phyloP scores from a whole-genome alignment of 352 stramenopile species.

The Globisporangium acanthophoron region DNA sequence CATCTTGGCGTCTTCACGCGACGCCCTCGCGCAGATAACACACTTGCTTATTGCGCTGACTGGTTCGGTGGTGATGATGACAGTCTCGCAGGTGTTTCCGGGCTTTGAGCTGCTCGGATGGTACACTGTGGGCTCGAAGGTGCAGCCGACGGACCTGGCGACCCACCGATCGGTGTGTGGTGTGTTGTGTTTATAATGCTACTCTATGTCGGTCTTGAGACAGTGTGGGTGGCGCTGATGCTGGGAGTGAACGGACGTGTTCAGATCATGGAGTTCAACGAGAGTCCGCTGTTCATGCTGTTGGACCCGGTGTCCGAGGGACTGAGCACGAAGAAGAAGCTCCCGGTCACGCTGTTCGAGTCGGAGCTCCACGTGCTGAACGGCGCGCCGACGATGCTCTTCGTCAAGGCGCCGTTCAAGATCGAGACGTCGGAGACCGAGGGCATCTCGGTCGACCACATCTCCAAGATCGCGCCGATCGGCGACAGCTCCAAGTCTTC shows the following conservation, averaged over 20 bases:
- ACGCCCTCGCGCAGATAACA: neutral
- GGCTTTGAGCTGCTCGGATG: conserved; percentile 86
- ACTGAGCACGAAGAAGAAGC: conserved; percentile 77
- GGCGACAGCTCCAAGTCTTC: conserved; percentile 68
- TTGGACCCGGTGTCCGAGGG: conserved; percentile 59
- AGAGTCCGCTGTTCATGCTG: conserved; percentile 78
- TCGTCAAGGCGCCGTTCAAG: conserved; percentile 85
- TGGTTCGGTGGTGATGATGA: neutral
- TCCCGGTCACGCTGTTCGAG: conserved; percentile 84
- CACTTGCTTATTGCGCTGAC: neutral
- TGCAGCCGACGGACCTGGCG: conserved; percentile 60
- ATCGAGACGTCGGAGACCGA: conserved; percentile 86
- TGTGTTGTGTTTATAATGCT: neutral
- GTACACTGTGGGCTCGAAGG: conserved; percentile 81
- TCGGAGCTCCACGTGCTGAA: conserved; percentile 85
- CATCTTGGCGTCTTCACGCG: neutral
- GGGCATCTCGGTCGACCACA: conserved; percentile 84
- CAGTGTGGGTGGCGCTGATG: neutral
- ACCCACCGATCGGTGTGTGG: conserved; percentile 61
- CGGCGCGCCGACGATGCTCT: conserved; percentile 84
- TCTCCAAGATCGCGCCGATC: conserved; percentile 81
- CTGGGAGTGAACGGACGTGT: neutral
- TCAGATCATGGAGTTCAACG: conserved; percentile 87
- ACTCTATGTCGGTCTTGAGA: too few relatives aligned
- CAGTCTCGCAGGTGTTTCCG: conserved; percentile 81